A percentile compares a stretch with the other conserved stretches of the same genome.
Conservation (phyloP, 805 yeast genomes). For the Candida coleopterorum region DNA sequence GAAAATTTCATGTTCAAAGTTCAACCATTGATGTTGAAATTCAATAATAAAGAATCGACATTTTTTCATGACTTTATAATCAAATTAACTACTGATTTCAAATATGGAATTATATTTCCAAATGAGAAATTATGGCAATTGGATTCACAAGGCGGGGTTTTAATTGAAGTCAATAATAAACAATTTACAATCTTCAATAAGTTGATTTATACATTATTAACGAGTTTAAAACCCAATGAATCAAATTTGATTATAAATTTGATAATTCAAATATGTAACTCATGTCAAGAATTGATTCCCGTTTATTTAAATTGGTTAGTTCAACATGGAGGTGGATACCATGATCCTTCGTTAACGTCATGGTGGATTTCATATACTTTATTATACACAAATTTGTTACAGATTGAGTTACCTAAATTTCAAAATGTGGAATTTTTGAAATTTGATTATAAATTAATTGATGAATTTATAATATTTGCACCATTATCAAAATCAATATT, state of each 20-base stretch:
- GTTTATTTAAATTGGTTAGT: slow-evolving; percentile 60
- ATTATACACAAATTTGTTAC: slow-evolving; percentile 55
- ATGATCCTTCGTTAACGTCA: slow-evolving; percentile 75
- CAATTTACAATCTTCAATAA: slow-evolving; percentile 63
- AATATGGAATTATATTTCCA: slow-evolving; percentile 42
- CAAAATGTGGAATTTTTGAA: slow-evolving; percentile 1
- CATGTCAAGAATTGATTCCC: slow-evolving; percentile 66
- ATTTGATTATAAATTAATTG: slow-evolving; percentile 22
- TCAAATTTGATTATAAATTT: slow-evolving; percentile 58
- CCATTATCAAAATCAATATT: slow-evolving; percentile 57
- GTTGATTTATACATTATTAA: slow-evolving; percentile 56
- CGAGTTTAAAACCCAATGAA: slow-evolving; percentile 77
- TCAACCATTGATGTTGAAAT: slow-evolving; percentile 40
- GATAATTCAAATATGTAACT: slow-evolving; percentile 43
- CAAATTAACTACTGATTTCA: slow-evolving; percentile 45
- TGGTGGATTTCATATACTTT: slow-evolving; percentile 79
- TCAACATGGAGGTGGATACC: slow-evolving; percentile 56
- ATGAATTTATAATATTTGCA: slow-evolving; percentile 61
- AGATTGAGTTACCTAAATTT: slow-evolving; percentile 47
- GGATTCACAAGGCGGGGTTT: slow-evolving; percentile 31
- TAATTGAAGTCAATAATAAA: slow-evolving; percentile 44
- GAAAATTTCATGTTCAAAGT: slow-evolving; percentile 66
- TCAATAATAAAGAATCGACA: slow-evolving; percentile 20
- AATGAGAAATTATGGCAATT: slow-evolving; percentile 49
- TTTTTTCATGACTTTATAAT: slow-evolving; percentile 44